phyloP scores from a whole-genome alignment of 208 protist species.

The Plasmodiophora brassicae region DNA sequence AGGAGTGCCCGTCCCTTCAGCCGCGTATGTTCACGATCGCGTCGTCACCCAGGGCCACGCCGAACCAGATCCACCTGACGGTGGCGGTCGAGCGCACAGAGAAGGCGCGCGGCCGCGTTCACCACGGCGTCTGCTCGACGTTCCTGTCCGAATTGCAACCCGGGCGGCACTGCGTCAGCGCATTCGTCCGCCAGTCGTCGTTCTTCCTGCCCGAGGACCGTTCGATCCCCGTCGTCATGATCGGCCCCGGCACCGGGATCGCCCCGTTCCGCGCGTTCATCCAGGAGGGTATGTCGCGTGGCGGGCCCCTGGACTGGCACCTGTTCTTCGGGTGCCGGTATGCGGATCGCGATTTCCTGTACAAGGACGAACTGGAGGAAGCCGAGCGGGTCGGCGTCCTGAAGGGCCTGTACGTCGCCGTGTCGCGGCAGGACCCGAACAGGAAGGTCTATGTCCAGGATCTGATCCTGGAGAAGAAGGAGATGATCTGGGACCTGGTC shows the following conservation, averaged over 20 bases:
- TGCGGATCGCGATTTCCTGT: conserved; percentile 28
- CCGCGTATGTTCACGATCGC: conserved; percentile 43
- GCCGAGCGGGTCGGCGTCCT: background rate
- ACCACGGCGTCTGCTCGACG: conserved; percentile 41
- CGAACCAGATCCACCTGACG: background rate
- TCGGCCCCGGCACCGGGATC: conserved; percentile 43
- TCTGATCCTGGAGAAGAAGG: background rate
- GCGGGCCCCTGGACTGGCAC: background rate
- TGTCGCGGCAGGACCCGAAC: conserved; percentile 35
- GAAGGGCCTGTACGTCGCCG: conserved; percentile 8
- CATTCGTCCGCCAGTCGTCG: background rate
- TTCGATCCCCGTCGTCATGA: conserved; percentile 26
- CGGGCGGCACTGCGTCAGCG: background rate
- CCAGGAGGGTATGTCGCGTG: background rate
- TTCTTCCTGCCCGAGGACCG: conserved; percentile 32
- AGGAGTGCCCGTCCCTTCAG: conserved; percentile 26
- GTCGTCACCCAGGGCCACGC: background rate
- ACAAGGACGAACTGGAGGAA: background rate
- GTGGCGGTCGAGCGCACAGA: background rate
- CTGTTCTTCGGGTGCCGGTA: conserved; percentile 48
- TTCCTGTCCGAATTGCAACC: background rate
- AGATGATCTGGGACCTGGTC: conserved; percentile 28
- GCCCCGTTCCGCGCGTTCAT: conserved; percentile 46
- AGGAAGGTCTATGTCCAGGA: conserved; percentile 34
- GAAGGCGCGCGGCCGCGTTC: background rate